Evolutionary conservation across 805 yeast species (phyloP).

Genomic region (Spathaspora girioi): DNA sequence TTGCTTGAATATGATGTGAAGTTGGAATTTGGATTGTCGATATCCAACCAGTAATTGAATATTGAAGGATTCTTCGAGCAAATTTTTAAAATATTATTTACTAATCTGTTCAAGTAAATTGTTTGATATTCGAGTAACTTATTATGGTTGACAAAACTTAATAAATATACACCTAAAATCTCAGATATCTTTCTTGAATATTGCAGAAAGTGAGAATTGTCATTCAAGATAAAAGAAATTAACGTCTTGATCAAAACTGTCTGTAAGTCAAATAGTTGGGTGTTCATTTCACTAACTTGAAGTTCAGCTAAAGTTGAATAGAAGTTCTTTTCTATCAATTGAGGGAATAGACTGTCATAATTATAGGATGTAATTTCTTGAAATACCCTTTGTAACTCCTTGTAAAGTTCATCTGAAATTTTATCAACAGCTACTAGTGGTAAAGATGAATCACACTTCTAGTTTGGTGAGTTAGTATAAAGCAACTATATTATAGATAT

Average conservation of each 20-base stretch:
- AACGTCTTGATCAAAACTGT: conserved; percentile 11
- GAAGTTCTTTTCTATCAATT: conserved; percentile 6
- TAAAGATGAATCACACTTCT: not conserved
- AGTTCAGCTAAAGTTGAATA: conserved; percentile 6
- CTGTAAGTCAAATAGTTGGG: conserved; percentile 10
- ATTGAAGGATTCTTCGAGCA: conserved; percentile 9
- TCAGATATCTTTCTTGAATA: conserved; percentile 2
- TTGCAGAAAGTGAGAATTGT: not conserved
- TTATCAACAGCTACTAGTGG: not conserved
- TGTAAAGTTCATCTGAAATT: not conserved
- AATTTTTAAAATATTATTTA: conserved; percentile 6
- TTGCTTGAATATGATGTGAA: not conserved
- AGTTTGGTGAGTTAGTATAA: not conserved
- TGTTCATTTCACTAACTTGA: not conserved
- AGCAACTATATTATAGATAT: not conserved
- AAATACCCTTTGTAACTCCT: not conserved
- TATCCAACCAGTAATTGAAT: conserved; percentile 8
- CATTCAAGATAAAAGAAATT: conserved; percentile 4
- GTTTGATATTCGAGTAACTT: conserved; percentile 7
- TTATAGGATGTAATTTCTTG: not conserved
- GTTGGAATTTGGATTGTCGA: not conserved
- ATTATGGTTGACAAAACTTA: conserved; percentile 5
- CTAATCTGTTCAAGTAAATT: conserved; percentile 6
- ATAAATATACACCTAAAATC: conserved; percentile 8
- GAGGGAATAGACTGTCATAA: not conserved